Conservation (phyloP, 768 basidiomycete species). For the Hypsizygus marmoreus region DNA sequence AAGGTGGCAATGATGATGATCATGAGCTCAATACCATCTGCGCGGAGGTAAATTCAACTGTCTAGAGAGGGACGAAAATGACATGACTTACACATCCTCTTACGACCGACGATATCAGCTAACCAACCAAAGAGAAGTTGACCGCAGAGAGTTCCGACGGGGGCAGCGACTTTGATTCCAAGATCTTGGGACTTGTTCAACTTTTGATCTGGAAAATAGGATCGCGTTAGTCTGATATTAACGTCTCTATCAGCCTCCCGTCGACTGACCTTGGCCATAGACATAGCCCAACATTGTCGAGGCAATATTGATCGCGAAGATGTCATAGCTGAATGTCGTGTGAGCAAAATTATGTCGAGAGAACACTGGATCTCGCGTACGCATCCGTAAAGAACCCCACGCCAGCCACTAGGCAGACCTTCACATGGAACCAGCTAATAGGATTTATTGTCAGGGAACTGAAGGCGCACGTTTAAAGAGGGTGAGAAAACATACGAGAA, state of each 20-base stretch:
- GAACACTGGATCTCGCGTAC: constrained; percentile 32
- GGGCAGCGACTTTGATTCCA: constrained; percentile 77
- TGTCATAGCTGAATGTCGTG: constrained; percentile 57
- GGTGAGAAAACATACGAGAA: constrained; percentile 70
- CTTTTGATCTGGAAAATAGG: constrained; percentile 29
- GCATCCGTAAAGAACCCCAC: constrained; percentile 93
- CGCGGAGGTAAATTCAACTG: constrained; percentile 1
- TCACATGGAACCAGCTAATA: constrained; percentile 83
- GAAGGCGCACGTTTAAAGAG: too few relatives aligned
- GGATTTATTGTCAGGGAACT: constrained; percentile 8
- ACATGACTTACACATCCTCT: constrained; percentile 68
- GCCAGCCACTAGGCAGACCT: constrained; percentile 69
- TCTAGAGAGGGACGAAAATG: not conserved
- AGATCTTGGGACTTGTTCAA: constrained; percentile 67
- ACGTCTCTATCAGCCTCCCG: too few relatives aligned
- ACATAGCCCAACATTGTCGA: constrained; percentile 83
- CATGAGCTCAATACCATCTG: constrained; percentile 74
- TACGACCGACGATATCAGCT: constrained; percentile 75
- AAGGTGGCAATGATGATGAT: constrained; percentile 83
- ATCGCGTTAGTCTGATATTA: constrained; percentile 4
- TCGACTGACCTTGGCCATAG: constrained; percentile 52
- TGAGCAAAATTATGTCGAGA: constrained; percentile 1
- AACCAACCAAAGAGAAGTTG: constrained; percentile 82
- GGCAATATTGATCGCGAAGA: constrained; percentile 89
- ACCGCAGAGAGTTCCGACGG: constrained; percentile 74